Evolutionary conservation across 1,139 yeast species (phyloP), one percentile per base, ranked within the genome.

Genomic region (Nakaseomyces bracarensis): DNA sequence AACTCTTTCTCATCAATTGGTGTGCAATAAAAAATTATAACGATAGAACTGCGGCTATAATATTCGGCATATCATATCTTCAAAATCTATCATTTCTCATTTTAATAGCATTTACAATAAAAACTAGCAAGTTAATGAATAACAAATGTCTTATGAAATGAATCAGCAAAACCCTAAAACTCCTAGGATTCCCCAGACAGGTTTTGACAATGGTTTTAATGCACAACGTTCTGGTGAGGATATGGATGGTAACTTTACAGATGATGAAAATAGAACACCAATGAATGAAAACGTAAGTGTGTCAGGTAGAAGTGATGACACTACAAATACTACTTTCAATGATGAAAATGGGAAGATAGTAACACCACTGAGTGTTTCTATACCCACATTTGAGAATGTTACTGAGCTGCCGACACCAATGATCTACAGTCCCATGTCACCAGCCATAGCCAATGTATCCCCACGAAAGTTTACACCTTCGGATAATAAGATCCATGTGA

Each of bases 371-470:
- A 21, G 19, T 33, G 36, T 33, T 6, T 38, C 47, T 14, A 51
- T 47, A 9, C 52, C 58, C 22, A 42, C 49, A 2, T 58, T 55
- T 36, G 57, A 49, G 9, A 49, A 49, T 30, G 49, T 55, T 18
- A 22, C 18, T 13, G 29, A 22, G 15, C 21, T 59, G 27, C 63
- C 63, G 1, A 59, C 63, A 3, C 63, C 63, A 28, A 52, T 58
- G 55, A 43, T 49, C 2, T 57, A 55, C 39, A 49, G 55, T 8
- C 60, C 60, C 3, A 16, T 39, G 15, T 49, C 57, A 6, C 60
- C 62, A 8, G 46, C 43, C 6, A 26, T 27, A 11, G 30, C 40
- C 8, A 35, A 47, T 5, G 27, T 42, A 35, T 52, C 57, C 11
- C 57, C 57, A 6, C 15, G 16, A 4, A 39, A 38, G 15, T 4